Evolutionary conservation across 345 rosid species (phyloP).

Genomic region (Gossypium thurberi): DNA sequence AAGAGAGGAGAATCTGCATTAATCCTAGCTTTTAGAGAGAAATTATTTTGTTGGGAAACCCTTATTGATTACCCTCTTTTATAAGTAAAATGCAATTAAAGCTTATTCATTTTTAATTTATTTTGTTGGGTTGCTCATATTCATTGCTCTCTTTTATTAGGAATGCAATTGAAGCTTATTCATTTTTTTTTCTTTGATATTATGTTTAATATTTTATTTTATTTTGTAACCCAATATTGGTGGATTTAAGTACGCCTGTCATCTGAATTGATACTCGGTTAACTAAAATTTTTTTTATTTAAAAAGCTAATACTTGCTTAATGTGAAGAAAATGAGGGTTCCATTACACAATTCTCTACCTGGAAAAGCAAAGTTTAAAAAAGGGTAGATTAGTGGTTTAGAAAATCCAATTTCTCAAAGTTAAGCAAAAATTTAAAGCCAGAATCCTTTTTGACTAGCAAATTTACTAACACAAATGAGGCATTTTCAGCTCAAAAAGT

Average conservation of each 20-base stretch:
- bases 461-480: slow-evolving; percentile 12
- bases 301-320: too few relatives aligned
- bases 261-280: too few relatives aligned
- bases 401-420: slow-evolving; percentile 15
- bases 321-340: not conserved
- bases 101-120: not conserved
- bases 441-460: slow-evolving; percentile 23
- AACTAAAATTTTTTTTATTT: too few relatives aligned
- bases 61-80: too few relatives aligned
- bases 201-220: too few relatives aligned
- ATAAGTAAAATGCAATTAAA: too few relatives aligned
- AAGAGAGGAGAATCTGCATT: too few relatives aligned
- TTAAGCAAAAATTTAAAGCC: slow-evolving; percentile 22
- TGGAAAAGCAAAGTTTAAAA: not conserved
- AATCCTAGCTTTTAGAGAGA: too few relatives aligned
- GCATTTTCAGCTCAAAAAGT: slow-evolving; percentile 25
- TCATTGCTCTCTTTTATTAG: not conserved
- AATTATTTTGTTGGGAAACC: too few relatives aligned
- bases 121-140: not conserved
- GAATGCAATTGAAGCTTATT: not conserved
- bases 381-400: not conserved
- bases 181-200: not conserved
- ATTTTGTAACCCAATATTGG: too few relatives aligned
- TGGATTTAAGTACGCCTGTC: too few relatives aligned
- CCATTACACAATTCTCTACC: not conserved